phyloP scores from a whole-genome alignment of 768 basidiomycete species.

The Suillus luteus region DNA sequence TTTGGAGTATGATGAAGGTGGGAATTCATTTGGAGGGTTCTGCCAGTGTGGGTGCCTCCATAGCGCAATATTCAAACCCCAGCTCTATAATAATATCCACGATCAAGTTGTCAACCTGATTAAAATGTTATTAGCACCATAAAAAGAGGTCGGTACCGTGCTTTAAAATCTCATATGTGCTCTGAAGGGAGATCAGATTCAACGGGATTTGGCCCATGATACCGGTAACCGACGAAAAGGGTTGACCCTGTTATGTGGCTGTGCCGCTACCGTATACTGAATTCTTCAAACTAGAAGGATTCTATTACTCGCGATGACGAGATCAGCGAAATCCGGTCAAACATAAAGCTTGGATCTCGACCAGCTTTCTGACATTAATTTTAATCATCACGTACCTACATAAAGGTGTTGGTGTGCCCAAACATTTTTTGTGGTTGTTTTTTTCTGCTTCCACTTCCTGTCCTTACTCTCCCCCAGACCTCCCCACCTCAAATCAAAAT shows the following conservation, averaged over 20 bases:
- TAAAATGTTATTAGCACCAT: too few relatives aligned
- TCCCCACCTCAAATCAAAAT: conserved; percentile 15
- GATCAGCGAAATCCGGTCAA: not conserved
- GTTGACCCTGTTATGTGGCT: conserved; percentile 4
- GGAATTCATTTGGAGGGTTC: not conserved
- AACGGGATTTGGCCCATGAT: not conserved
- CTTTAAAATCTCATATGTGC: not conserved
- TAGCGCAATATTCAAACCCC: not conserved
- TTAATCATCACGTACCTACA: conserved; percentile 33
- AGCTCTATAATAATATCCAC: not conserved
- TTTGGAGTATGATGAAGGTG: not conserved
- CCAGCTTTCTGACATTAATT: conserved; percentile 27
- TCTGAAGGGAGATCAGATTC: not conserved
- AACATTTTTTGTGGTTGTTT: conserved; percentile 4
- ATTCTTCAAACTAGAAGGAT: conserved; percentile 6
- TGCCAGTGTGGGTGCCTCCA: not conserved
- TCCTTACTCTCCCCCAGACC: conserved; percentile 24
- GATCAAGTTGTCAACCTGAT: not conserved
- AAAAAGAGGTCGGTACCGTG: not conserved
- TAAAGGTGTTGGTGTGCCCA: conserved; percentile 22
- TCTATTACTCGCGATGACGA: not conserved
- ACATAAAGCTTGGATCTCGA: conserved; percentile 14
- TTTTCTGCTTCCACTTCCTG: conserved; percentile 31
- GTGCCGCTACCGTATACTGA: not conserved
- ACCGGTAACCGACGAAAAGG: not conserved